These are phyloP conservation scores for Sugiyamaella pinicola DNA, from an alignment of 1,139 yeast species.

Conservation along the genomic window DNA sequence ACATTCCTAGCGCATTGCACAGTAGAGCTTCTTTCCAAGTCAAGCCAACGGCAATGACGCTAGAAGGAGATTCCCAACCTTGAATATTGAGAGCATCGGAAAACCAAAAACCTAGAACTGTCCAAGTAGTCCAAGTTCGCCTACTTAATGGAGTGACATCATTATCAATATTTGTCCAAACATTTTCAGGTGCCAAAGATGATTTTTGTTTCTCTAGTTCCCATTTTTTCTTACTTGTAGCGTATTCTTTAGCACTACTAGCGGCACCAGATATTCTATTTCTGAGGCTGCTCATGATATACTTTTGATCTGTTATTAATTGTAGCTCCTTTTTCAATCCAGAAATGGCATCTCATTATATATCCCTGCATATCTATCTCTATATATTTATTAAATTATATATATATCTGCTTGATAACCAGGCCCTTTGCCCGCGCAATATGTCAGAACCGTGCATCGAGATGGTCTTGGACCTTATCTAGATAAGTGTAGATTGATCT, in stretches of 20 bases:
- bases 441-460: not conserved
- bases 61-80: conserved; percentile 36
- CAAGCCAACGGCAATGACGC: conserved; percentile 38
- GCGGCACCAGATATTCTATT: conserved; percentile 4
- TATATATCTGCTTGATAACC: not conserved
- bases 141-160: conserved; percentile 39
- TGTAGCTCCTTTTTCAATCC: too few species aligned
- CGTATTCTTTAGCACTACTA: conserved; percentile 8
- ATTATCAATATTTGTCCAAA: conserved; percentile 39
- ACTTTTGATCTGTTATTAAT: not conserved
- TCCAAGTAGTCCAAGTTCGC: conserved; percentile 40
- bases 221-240: conserved; percentile 31
- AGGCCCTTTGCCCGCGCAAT: not conserved
- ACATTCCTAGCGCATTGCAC: conserved; percentile 42
- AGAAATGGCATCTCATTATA: too few species aligned
- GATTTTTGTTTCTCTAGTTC: conserved; percentile 35
- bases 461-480: not conserved
- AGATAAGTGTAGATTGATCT: not conserved
- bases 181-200: conserved; percentile 37
- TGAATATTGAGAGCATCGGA: conserved; percentile 38
- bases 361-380: too few species aligned
- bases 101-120: conserved; percentile 42
- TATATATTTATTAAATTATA: too few species aligned
- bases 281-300: not conserved
- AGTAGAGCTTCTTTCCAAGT: conserved; percentile 44